Base-by-base conservation (phyloP, 2,329 filamentous ascomycete genomes). In the Passalora sequoiae region DNA sequence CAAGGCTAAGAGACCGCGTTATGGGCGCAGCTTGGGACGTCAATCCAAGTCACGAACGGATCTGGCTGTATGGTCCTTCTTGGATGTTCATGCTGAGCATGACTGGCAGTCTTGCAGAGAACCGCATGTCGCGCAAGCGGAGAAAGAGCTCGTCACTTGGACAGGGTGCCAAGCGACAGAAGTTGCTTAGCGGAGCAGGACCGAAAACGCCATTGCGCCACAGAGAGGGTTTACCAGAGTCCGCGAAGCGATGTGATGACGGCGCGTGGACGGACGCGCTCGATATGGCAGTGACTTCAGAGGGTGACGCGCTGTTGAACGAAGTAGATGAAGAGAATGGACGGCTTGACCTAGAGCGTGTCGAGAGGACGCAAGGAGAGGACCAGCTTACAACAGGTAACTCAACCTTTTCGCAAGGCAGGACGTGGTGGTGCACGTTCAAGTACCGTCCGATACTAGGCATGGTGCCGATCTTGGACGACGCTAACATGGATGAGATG, bases 391-490 rank as follows among this genome's bases (percentile, higher is more conserved):
- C 19, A 17, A 33, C 17, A 5, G 43, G 50, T 52, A 44, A 55
- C 57, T 47, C 55, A 27, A 33, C 33, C 20, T 33, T 20, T 4
- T 30, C 30, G 29, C 32, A 44, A 46, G 39, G 54, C 42, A 57
- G 62, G 39, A 56, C 55, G 5, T 77, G 72, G 69, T 97, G 89
- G 87, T 80, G 83, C 62, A 94, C 89, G 4, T 89, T 85, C 73
- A 94, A 94, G 66, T 98, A 97, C 67, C 78, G 89, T 46, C 86
- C 89, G n/a, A 89, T 98, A 56, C 72, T 98, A 49, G 92, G 89
- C 4, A 75, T 84, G 32, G 73, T 80, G 15, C 74, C 77, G 13
- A 66, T 84, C 22, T 71, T 68, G 16, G 57, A 60, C 29, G 31
- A 65, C 75, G 50, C 54, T 42, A 42, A 56, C 15, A 49, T 55